These are phyloP conservation scores for Monosporascus sp. DNA, from an alignment of 2,329 filamentous ascomycete genomes.

Conservation along the genomic window DNA sequence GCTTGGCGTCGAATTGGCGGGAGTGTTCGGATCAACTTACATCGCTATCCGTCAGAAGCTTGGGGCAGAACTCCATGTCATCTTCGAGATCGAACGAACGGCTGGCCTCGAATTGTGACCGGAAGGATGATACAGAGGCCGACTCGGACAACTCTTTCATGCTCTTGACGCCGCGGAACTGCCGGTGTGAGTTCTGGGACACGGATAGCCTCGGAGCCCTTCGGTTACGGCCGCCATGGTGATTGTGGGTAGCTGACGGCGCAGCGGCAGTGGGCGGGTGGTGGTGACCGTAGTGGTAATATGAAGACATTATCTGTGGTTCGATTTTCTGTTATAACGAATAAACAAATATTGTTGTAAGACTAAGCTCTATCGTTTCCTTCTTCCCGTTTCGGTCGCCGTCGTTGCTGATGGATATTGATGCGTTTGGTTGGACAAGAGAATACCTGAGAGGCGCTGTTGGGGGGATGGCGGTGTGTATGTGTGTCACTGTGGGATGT, in stretches of 20 bases:
- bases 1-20: slow-evolving; percentile 1
- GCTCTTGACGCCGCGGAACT: slow-evolving; percentile 77
- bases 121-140: slow-evolving; percentile 71
- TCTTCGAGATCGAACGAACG: slow-evolving; percentile 94
- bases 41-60: slow-evolving; percentile 87
- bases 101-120: slow-evolving; percentile 82
- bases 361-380: background rate
- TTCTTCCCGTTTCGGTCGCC: slow-evolving; percentile 6
- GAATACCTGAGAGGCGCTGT: slow-evolving; percentile 1
- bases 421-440: slow-evolving; percentile 1
- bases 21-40: slow-evolving; percentile 51
- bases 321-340: slow-evolving; percentile 5
- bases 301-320: slow-evolving; percentile 52
- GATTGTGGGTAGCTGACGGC: slow-evolving; percentile 61
- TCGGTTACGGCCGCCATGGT: slow-evolving; percentile 80
- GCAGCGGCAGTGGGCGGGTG: slow-evolving; percentile 53
- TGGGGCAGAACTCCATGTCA: slow-evolving; percentile 92
- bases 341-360: background rate
- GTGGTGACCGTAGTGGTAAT: slow-evolving; percentile 53
- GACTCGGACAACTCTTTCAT: slow-evolving; percentile 82
- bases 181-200: slow-evolving; percentile 77
- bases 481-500: background rate
- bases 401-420: slow-evolving; percentile 5
- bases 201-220: slow-evolving; percentile 76
- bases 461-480: slow-evolving; percentile 8